Base-by-base conservation (phyloP, 345 rosid species). In the Turnera subulata region DNA sequence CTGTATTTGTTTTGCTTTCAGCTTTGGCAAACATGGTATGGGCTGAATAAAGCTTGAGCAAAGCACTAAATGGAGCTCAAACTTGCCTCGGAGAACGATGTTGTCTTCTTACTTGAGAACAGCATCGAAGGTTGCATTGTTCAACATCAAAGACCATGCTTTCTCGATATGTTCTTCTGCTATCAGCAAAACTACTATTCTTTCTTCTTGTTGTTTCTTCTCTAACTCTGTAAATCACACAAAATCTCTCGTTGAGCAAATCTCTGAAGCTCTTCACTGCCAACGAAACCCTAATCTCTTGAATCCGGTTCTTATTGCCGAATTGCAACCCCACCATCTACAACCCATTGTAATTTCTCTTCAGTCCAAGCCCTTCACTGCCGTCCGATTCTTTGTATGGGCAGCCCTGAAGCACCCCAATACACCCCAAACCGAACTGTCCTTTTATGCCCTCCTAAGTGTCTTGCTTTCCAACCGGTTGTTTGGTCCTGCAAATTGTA, bases 381-480 rank as follows among this genome's bases (percentile, higher is more conserved):
- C 53, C 22, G 11, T 49, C 25, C n/a, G n/a, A 10, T 49, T 49
- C 53, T 49, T 49, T 23, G 29, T 20, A 24, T 49, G 53, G 53
- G 53, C 53, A 1, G 26, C 45, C n/a, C 16, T 11, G 10, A 49
- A 22, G 26, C 42, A 24, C 16, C 69, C 26, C 13, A 32, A 24
- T 19, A 55, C 19, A 44, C 58, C 65, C 50, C 71, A 32, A 1
- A 1, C 1, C 16, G 53, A n/a, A 39, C 70, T 45, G 6, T 76
- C 77, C 45, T 65, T 73, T 49, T 56, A 65, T 45, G 64, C 69
- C 14, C 59, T 81, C 61, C 68, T 73, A 48, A 68, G 48, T 22
- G 23, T 73, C 21, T 53, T 73, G 76, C 73, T 81, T 21, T 62
- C 64, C 5, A 46, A 66, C 61, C 53, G 59, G 53, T 63, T 66